Conservation (phyloP, 139 green algal species). For the Marvania coccoides region DNA sequence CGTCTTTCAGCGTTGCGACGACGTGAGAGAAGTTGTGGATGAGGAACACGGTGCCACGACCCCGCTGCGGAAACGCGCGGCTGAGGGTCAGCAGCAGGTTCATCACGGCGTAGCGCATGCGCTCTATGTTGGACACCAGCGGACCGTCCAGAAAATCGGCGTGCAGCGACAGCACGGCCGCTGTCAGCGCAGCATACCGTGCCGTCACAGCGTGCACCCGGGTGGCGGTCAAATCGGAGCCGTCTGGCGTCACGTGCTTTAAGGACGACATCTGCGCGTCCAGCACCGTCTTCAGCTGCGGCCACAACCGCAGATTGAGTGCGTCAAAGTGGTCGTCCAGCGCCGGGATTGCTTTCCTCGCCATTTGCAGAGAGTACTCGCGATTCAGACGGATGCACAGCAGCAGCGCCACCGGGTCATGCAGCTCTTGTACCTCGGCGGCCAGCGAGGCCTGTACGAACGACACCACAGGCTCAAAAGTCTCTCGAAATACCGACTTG, state of each 20-base stretch:
- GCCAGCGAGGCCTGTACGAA: conserved; percentile 70
- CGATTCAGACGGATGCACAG: conserved; percentile 93
- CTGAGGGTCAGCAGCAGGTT: conserved; percentile 53
- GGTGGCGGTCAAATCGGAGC: neutral
- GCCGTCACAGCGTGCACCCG: conserved; percentile 1
- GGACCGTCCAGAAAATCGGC: conserved; percentile 51
- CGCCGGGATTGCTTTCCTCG: conserved; percentile 58
- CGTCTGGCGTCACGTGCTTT: conserved; percentile 9
- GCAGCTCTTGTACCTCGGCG: conserved; percentile 40
- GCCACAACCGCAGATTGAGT: conserved; percentile 88
- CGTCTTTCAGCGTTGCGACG: conserved; percentile 39
- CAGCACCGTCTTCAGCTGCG: conserved; percentile 83
- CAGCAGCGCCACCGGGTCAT: conserved; percentile 80
- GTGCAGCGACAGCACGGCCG: conserved; percentile 75
- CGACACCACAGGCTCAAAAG: conserved; percentile 57
- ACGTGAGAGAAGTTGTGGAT: conserved; percentile 88
- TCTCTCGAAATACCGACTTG: conserved; percentile 56
- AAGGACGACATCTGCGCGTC: conserved; percentile 65
- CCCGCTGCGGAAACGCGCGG: conserved; percentile 21
- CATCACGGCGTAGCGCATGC: conserved; percentile 52
- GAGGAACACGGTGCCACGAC: conserved; percentile 82
- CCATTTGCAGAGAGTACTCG: conserved; percentile 76
- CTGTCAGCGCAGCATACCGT: conserved; percentile 72
- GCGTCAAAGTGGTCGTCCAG: conserved; percentile 92
- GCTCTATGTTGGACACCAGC: conserved; percentile 62